These are phyloP conservation scores for Beauveria pseudobassiana DNA, from an alignment of 2,329 filamentous ascomycete species.

Conservation along the genomic window DNA sequence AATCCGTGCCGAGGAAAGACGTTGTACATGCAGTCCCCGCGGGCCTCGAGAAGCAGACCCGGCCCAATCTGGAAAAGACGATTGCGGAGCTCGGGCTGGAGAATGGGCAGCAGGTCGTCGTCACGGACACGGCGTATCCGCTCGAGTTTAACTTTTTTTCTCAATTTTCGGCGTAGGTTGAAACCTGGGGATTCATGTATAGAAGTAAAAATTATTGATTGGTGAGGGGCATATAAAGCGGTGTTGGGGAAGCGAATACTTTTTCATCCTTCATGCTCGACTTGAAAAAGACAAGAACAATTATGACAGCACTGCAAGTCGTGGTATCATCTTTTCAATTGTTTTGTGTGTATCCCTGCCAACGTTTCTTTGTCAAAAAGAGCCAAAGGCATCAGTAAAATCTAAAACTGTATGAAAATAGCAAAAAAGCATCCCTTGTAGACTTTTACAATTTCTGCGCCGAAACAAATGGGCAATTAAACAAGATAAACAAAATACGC, in stretches of 20 bases:
- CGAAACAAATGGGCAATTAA: not conserved
- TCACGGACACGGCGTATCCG: conserved; percentile 84
- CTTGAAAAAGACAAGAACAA: not conserved
- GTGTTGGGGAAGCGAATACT: not conserved
- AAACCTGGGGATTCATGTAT: not conserved
- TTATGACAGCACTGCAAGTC: not conserved
- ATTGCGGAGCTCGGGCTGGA: conserved; percentile 64
- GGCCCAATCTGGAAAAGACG: conserved; percentile 73
- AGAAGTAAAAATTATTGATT: not conserved
- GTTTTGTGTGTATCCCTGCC: not conserved
- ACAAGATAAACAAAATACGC: conserved; percentile 6
- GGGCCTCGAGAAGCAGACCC: conserved; percentile 74
- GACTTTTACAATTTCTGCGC: conserved; percentile 9
- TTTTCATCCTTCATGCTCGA: not conserved
- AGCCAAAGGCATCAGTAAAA: conserved; percentile 4
- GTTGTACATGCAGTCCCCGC: conserved; percentile 80
- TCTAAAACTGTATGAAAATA: conserved; percentile 1
- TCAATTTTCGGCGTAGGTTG: conserved; percentile 35
- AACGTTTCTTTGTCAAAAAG: not conserved
- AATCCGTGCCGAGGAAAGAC: conserved; percentile 71
- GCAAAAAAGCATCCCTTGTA: conserved; percentile 3
- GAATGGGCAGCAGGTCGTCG: conserved; percentile 80
- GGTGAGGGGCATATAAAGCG: not conserved
- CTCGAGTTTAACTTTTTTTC: conserved; percentile 55
- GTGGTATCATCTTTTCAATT: conserved; percentile 7